Conservation (phyloP, 768 basidiomycete species). For the Russula sp. region DNA sequence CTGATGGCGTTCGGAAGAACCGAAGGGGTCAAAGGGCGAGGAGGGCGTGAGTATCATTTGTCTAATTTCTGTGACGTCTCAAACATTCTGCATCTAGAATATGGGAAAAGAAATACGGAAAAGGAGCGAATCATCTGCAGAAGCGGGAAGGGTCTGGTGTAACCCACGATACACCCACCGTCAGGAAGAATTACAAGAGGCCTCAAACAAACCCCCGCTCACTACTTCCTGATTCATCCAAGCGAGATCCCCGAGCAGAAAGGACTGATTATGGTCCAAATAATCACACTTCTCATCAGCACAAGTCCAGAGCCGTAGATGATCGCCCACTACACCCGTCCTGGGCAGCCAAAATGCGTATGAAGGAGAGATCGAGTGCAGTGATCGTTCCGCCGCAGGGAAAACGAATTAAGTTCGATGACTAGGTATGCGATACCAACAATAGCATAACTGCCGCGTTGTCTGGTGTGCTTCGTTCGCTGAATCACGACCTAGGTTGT, state of each 20-base stretch:
- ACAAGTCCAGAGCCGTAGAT: constrained; percentile 28
- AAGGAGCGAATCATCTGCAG: constrained; percentile 87
- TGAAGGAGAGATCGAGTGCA: constrained; percentile 67
- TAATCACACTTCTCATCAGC: constrained; percentile 16
- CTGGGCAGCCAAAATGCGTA: constrained; percentile 89
- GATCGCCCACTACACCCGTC: constrained; percentile 77
- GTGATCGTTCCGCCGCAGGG: constrained; percentile 67
- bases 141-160: constrained; percentile 40
- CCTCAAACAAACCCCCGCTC: not conserved
- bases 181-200: not conserved
- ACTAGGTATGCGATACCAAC: constrained; percentile 11
- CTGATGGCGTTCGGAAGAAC: constrained; percentile 61
- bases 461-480: not conserved
- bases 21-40: constrained; percentile 92
- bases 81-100: constrained; percentile 51
- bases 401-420: constrained; percentile 76
- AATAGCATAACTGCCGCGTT: not conserved
- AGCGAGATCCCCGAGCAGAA: not conserved
- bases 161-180: constrained; percentile 2
- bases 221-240: not conserved
- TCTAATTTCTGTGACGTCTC: not conserved
- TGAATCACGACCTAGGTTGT: not conserved
- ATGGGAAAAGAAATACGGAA: constrained; percentile 97
- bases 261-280: not conserved
- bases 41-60: constrained; percentile 66